Base-by-base conservation (phyloP, 768 basidiomycete genomes). In the Lentinus tigrinus region DNA sequence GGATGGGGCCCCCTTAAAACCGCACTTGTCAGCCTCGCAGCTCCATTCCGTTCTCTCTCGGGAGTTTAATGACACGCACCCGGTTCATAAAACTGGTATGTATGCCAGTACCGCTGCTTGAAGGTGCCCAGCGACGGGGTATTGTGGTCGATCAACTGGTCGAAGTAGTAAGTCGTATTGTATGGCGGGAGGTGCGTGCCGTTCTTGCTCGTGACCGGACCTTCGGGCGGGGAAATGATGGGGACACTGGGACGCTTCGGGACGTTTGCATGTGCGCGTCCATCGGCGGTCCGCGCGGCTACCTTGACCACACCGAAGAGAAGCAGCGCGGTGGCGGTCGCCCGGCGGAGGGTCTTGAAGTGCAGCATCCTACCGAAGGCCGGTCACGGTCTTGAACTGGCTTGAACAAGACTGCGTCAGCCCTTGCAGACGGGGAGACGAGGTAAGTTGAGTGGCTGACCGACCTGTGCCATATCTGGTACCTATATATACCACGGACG, bases 101-200 rank as follows among this genome's bases (percentile, higher is more conserved):
- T 83, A 58, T 82, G 77, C 87, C 87, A 90, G 70, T 80, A 90
- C 31, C 89, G 81, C 71, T 90, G 89, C 67, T 83, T 76, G 72
- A 91, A 91, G 17, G 87, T 90, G 19, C 89, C 89, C 23, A 82
- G 72, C 24, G 76, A 73, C 17, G 85, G 82, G 59, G 82, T 71
- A 28, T 68, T 77, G 67, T 82, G 82, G 64, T 83, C 80, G 56
- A 87, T 72, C 48, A 77, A 66, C 60, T 78, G 76, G 63, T 87
- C 80, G 65, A 88, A 88, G 56, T 67, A 70, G 69, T 83, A 88
- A 4, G 76, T 68, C 27, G 67, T 69, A 63, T 67, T 67, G 56
- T 70, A 65, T 47, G 68, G 64, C 28, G 67, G 73, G 11, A 76
- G 63, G 48, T 57, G 37, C 31, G 67, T 62, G 31, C 70, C 67